phyloP scores from a whole-genome alignment of 805 yeast species.

The Candida nitratophila region DNA sequence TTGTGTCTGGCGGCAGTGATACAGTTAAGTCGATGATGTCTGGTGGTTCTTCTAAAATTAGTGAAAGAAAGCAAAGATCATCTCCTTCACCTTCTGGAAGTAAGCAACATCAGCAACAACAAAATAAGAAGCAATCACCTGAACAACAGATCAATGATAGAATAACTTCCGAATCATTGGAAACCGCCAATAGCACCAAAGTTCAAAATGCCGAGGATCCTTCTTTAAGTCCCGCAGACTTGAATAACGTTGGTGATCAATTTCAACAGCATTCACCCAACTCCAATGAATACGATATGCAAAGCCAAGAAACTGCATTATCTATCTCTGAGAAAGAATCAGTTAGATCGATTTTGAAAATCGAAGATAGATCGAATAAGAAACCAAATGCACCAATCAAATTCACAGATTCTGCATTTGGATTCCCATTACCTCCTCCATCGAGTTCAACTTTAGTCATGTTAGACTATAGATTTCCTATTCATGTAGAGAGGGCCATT shows the following conservation, averaged over 20 bases:
- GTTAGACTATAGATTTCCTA: slow-evolving; percentile 83
- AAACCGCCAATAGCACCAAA: no score
- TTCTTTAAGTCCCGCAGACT: no score
- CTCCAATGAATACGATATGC: background rate
- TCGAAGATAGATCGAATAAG: slow-evolving; percentile 23
- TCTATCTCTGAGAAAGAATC: slow-evolving; percentile 8
- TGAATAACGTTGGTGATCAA: background rate
- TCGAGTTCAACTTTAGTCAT: slow-evolving; percentile 69
- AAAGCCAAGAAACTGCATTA: slow-evolving; percentile 1
- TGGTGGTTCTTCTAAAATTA: background rate
- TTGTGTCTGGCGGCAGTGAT: background rate
- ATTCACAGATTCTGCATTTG: slow-evolving; percentile 76
- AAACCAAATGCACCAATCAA: slow-evolving; percentile 51
- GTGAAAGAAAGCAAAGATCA: background rate
- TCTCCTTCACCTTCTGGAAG: background rate
- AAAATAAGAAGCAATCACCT: background rate
- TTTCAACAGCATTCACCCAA: slow-evolving; percentile 1
- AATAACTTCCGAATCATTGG: no score
- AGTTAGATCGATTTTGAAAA: slow-evolving; percentile 19
- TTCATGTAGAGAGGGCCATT: slow-evolving; percentile 94
- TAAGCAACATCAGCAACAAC: no score
- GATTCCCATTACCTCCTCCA: slow-evolving; percentile 79
- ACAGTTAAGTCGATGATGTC: background rate
- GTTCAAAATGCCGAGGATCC: no score
- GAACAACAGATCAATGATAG: background rate